A percentile compares a stretch with the other conserved stretches of the same genome.
Evolutionary conservation across 257 asterid genomes (phyloP).

Genomic region (Datura wrightii): DNA sequence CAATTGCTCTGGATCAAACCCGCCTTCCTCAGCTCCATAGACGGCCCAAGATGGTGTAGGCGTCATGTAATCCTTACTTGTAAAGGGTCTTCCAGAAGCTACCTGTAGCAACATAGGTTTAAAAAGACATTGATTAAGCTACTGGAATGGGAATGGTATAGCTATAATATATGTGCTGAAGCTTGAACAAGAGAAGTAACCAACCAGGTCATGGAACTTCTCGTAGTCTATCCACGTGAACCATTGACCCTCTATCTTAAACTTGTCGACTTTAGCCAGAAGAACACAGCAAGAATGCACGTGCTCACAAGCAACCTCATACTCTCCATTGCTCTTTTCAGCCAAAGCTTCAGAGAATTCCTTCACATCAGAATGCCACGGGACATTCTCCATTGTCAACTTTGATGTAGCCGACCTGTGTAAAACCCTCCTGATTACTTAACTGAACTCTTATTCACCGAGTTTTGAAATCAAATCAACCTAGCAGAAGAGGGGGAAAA

Average conservation of each 20-base stretch:
- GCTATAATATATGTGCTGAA: conserved; percentile 13
- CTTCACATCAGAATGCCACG: conserved; percentile 96
- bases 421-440: background rate
- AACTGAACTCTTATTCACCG: background rate
- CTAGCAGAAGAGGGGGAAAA: background rate
- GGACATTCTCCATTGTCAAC: conserved; percentile 97
- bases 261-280: conserved; percentile 83
- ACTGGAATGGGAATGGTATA: background rate
- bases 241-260: conserved; percentile 86
- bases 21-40: conserved; percentile 98
- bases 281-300: conserved; percentile 96
- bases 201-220: conserved; percentile 90
- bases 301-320: conserved; percentile 97
- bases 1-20: conserved; percentile 86
- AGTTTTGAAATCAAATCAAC: background rate
- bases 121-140: background rate
- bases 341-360: conserved; percentile 86
- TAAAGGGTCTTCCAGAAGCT: conserved; percentile 69
- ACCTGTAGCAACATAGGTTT: conserved; percentile 55
- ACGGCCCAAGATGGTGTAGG: conserved; percentile 93
- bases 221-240: conserved; percentile 97
- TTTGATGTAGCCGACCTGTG: conserved; percentile 94
- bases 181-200: conserved; percentile 32
- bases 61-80: conserved; percentile 88
- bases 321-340: conserved; percentile 78